These are phyloP conservation scores for Peniophora sp. DNA, from an alignment of 1,284 basidiomycete genomes.

Conservation along the genomic window DNA sequence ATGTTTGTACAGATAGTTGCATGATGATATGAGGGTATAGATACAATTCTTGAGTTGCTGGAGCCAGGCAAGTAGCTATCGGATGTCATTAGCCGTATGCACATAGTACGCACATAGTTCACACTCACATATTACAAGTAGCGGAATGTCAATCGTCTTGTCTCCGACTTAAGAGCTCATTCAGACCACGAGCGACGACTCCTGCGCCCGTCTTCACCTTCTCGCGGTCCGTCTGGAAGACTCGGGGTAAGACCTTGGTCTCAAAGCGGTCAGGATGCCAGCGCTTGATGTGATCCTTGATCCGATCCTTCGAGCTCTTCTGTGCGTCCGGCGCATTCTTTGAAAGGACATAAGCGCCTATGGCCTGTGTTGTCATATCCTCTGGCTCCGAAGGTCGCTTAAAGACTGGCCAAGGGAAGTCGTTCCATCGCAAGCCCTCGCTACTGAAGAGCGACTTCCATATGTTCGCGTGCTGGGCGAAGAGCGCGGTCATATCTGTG, in stretches of 20 bases:
- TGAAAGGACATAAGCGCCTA: slow-evolving; percentile 54
- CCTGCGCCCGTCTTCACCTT: slow-evolving; percentile 32
- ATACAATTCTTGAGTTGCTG: slow-evolving; percentile 12
- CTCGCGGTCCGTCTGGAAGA: slow-evolving; percentile 33
- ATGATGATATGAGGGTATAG: slow-evolving; percentile 16
- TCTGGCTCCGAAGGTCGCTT: slow-evolving; percentile 45
- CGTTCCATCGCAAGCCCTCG: slow-evolving; percentile 38
- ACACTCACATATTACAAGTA: neutral
- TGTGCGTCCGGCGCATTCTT: slow-evolving; percentile 36
- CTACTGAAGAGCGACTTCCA: slow-evolving; percentile 40
- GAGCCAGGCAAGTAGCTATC: neutral
- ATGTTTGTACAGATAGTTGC: slow-evolving; percentile 25
- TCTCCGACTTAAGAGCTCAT: slow-evolving; percentile 51
- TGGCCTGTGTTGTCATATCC: slow-evolving; percentile 45
- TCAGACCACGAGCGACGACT: slow-evolving; percentile 43
- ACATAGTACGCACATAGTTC: neutral
- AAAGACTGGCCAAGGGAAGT: slow-evolving; percentile 68
- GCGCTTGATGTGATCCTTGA: slow-evolving; percentile 49
- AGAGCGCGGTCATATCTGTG: slow-evolving; percentile 44
- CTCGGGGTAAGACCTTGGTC: slow-evolving; percentile 33
- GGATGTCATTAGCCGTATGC: slow-evolving; percentile 14
- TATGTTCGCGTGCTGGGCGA: slow-evolving; percentile 47
- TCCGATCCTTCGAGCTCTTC: slow-evolving; percentile 46
- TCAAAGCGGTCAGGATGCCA: slow-evolving; percentile 38
- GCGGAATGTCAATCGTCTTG: slow-evolving; percentile 25